Conservation (phyloP, 192 early-diverging fungal species). For the Mortierella hygrophila region DNA sequence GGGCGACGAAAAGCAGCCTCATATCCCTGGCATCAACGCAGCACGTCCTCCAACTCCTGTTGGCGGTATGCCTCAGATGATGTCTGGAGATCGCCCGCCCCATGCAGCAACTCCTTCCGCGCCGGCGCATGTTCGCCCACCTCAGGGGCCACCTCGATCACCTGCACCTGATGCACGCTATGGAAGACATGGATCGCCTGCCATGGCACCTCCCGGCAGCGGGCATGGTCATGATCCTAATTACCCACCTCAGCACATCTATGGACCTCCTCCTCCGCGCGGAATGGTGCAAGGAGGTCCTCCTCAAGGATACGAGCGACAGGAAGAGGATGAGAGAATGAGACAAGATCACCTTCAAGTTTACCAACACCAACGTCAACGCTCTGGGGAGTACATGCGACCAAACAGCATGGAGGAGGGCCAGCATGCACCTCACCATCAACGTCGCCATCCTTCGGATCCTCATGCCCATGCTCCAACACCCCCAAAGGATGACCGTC, state of each 20-base stretch:
- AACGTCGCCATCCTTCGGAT: constrained; percentile 25
- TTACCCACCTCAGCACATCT: constrained; percentile 30
- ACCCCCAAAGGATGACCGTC: constrained; percentile 47
- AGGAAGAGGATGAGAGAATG: constrained; percentile 24
- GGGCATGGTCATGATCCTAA: constrained; percentile 37
- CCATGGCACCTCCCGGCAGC: constrained; percentile 30
- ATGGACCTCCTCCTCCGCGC: constrained; percentile 31
- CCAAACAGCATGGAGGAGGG: constrained; percentile 29
- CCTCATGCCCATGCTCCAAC: constrained; percentile 35
- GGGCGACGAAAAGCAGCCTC: constrained; percentile 46
- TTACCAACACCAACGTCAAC: constrained; percentile 50
- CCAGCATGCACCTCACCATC: constrained; percentile 5
- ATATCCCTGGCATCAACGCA: constrained; percentile 44
- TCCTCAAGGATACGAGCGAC: constrained; percentile 33
- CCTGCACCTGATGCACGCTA: constrained; percentile 34
- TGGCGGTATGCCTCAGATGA: constrained; percentile 52
- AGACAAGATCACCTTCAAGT: constrained; percentile 33
- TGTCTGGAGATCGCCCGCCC: constrained; percentile 33
- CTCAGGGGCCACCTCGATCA: constrained; percentile 21
- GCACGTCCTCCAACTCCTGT: constrained; percentile 39
- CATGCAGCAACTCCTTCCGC: constrained; percentile 16
- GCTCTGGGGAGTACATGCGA: constrained; percentile 29
- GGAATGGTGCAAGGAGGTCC: constrained; percentile 30
- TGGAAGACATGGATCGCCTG: constrained; percentile 29
- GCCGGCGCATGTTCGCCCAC: constrained; percentile 12